Conservation (phyloP, 2,329 filamentous ascomycete species). For the Penicillium thymicola region DNA sequence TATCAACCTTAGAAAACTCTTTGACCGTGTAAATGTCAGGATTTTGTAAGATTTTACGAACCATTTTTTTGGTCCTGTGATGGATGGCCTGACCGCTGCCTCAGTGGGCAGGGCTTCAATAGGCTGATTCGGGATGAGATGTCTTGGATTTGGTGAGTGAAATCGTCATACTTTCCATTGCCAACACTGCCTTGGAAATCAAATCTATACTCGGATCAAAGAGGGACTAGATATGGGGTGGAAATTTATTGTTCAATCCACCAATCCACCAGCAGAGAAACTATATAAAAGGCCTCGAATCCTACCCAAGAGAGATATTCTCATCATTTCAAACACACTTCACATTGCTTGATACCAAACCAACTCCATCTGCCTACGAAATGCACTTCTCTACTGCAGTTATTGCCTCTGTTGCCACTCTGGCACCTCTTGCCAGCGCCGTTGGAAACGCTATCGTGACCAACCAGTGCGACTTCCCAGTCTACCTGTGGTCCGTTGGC, state of each 20-base stretch:
- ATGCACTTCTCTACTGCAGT: conserved; percentile 35
- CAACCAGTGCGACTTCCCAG: conserved; percentile 37
- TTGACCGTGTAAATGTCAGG: background rate
- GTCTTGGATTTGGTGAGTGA: conserved; percentile 3
- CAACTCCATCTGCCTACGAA: background rate
- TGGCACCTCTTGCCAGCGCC: conserved; percentile 33
- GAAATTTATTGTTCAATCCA: background rate
- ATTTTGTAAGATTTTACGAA: background rate
- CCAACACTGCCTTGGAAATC: background rate
- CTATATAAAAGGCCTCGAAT: conserved; percentile 6
- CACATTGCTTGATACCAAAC: conserved; percentile 5
- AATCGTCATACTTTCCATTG: background rate
- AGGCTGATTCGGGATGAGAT: background rate
- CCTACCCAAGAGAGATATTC: background rate
- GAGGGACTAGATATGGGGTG: background rate
- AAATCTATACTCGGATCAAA: background rate
- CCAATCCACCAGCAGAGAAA: background rate
- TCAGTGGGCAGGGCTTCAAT: background rate
- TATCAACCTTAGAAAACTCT: background rate
- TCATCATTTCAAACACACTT: background rate
- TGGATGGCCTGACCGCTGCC: conserved; percentile 5
- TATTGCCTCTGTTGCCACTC: conserved; percentile 30
- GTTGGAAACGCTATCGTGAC: conserved; percentile 38
- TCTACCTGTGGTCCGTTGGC: conserved; percentile 43
- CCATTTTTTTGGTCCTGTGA: background rate